Base-by-base conservation (phyloP, 169 alveolate genomes). In the Cryptosporidium viatorum region DNA sequence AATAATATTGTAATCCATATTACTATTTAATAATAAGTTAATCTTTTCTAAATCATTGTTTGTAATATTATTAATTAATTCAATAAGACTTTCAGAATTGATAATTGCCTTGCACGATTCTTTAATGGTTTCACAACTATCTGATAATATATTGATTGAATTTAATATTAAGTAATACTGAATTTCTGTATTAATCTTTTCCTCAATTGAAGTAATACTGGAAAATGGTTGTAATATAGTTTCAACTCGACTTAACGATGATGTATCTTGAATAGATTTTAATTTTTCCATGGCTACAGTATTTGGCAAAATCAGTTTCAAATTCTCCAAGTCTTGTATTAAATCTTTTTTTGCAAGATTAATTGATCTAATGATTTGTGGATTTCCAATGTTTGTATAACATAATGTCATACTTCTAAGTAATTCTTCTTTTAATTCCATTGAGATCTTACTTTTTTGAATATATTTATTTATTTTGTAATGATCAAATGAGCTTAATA, bases 321-420 rank as follows among this genome's bases (percentile, higher is more conserved):
- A 41, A 6, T 65, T 41, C 23, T 80, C 65, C 21, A 80, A 45
- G 9, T 80, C 89, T n/a, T 80, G 31, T 37, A 80, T 59, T 26
- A 80, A 37, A 23, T 80, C 75, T 60, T 69, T 48, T 50, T 65
- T 80, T 21, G 60, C 6, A 23, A 80, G 16, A 41, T 31, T 80
- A 0, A 80, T 62, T 37, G 48, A 41, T 21, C 74, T 37, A 29
- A 80, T 80, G n/a, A 80, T 26, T 65, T 23, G 35, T 31, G 50
- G 55, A 62, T 59, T 80, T 23, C 89, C 89, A 80, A 80, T 65
- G 43, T 80, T 80, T 39, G 89, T 29, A 18, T 80, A 80, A 18
- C 89, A 80, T 14, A 80, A 29, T 6, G 89, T 80, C 89, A 80
- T 80, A 33, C 89, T 80, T 80, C 35, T 80, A 14, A 80, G 43